These are phyloP conservation scores for Adansonia digitata DNA, from an alignment of 345 rosid genomes.

Conservation along the genomic window DNA sequence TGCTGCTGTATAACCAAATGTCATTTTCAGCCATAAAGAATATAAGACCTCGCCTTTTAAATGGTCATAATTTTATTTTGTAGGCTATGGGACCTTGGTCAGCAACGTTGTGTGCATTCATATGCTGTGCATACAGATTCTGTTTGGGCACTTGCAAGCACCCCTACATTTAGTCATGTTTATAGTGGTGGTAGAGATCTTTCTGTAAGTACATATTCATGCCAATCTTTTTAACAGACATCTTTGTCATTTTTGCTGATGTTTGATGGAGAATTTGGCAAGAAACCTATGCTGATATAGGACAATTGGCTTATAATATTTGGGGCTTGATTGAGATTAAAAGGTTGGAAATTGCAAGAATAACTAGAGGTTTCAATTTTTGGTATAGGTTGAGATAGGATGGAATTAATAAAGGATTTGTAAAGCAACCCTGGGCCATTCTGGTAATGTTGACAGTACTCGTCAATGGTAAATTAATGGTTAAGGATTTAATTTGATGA, in stretches of 20 bases:
- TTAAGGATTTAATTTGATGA: not conserved
- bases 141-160: conserved; percentile 99
- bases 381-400: not conserved
- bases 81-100: conserved; percentile 99
- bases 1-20: not conserved
- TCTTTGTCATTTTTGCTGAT: conserved; percentile 6
- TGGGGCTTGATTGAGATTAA: not conserved
- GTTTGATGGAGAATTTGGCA: not conserved
- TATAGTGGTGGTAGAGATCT: conserved; percentile 99
- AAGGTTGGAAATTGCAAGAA: not conserved
- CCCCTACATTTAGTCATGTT: conserved; percentile 87
- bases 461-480: not conserved
- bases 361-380: not conserved
- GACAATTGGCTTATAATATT: not conserved
- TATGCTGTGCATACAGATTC: conserved; percentile 99
- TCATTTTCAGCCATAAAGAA: conserved; percentile 10
- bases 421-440: not conserved
- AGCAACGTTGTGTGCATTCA: conserved; percentile 96
- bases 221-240: not conserved
- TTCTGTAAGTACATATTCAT: conserved; percentile 62
- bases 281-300: not conserved
- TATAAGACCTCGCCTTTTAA: conserved; percentile 12
- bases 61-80: conserved; percentile 20
- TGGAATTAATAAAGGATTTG: not conserved
- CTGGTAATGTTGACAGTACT: not conserved